These are phyloP conservation scores for Colletotrichum higginsianum DNA, from an alignment of 2,329 filamentous ascomycete species.

Conservation along the genomic window DNA sequence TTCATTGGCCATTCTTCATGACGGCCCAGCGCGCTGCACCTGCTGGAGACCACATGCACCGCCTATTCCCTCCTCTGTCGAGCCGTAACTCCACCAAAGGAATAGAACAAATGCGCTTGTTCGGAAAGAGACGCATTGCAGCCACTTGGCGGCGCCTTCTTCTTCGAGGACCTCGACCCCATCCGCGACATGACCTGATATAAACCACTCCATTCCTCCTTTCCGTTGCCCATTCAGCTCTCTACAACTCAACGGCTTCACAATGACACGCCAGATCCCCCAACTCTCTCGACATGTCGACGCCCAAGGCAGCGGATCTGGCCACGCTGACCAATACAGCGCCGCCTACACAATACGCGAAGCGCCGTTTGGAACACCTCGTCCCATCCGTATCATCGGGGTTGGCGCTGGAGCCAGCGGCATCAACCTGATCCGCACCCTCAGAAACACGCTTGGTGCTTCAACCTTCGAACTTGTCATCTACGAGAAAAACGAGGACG, in stretches of 20 bases:
- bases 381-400: conserved; percentile 39
- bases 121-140: conserved; percentile 14
- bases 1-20: conserved; percentile 30
- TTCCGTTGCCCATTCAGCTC: too few relatives aligned
- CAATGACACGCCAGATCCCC: conserved; percentile 41
- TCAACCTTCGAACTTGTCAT: conserved; percentile 60
- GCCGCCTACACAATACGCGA: conserved; percentile 36
- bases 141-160: conserved; percentile 22
- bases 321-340: conserved; percentile 24
- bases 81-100: conserved; percentile 30
- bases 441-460: conserved; percentile 58
- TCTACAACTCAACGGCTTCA: conserved; percentile 1
- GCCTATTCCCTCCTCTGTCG: background rate
- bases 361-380: conserved; percentile 38
- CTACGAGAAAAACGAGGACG: conserved; percentile 70
- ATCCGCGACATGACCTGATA: conserved; percentile 18
- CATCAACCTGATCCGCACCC: conserved; percentile 54
- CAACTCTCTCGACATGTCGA: conserved; percentile 43
- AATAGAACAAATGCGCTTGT: background rate
- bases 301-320: conserved; percentile 30
- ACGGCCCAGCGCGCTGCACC: background rate
- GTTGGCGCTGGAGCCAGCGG: conserved; percentile 43
- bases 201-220: conserved; percentile 30
- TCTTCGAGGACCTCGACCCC: background rate
- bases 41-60: conserved; percentile 16